Evolutionary conservation across 129 eudicot species (phyloP), one percentile per base, ranked within the genome.

Genomic region (Deinandra increscens): DNA sequence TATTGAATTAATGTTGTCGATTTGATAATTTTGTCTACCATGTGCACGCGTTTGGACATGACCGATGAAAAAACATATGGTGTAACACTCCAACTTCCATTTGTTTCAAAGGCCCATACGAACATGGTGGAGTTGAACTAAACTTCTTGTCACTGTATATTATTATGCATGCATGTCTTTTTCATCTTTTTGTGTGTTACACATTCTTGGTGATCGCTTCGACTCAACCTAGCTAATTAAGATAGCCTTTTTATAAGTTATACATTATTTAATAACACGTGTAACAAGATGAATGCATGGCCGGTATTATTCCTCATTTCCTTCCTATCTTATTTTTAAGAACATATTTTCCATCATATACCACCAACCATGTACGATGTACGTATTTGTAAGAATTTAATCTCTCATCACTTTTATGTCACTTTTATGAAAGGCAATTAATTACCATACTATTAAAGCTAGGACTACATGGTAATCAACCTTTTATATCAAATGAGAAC

Each of bases 11-110:
- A n/a, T n/a, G n/a, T n/a, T 73, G 64, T 73, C 65, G 56, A 64
- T 19, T 56, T 36, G 62, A 73, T 63, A 46, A 62, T 48, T 37
- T 26, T 75, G 67, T 66, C 79, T 75, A 56, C 79, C 79, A 66
- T 75, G 79, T 75, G 79, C 79, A 66, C n/a, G n/a, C n/a, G n/a
- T 49, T 42, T 55, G 20, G 67, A 66, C 67, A 42, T 41, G 79
- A 18, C 41, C 18, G 29, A 5, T 31, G 69, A 60, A 43, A 46
- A n/a, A n/a, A n/a, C n/a, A 65, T 64, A 74, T 65, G 72, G 73
- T 11, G 44, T n/a, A n/a, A n/a, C n/a, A n/a, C n/a, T n/a, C n/a
- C 42, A 39, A 74, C 72, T 53, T 53, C 56, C 79, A 54, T 39
- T 51, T 65, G 41, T 48, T 29, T 22, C 31, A n/a, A 55, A 63